These are phyloP conservation scores for Nidula microcarpa DNA, from an alignment of 768 basidiomycete species.

Conservation along the genomic window DNA sequence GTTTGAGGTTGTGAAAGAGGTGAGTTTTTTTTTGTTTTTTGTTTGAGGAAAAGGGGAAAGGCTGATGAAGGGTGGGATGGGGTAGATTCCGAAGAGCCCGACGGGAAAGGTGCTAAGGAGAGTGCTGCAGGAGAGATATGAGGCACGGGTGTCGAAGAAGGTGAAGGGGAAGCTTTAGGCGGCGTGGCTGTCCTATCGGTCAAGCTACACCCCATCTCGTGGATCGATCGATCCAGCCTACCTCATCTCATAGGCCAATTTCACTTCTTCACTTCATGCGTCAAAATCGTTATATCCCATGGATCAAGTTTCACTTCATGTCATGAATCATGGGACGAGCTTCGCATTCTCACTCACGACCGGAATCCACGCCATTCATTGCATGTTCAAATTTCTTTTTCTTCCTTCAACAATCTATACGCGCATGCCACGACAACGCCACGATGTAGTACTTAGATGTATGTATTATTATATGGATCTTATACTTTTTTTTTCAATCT, in stretches of 20 bases:
- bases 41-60: background rate
- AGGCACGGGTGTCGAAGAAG: conserved; percentile 26
- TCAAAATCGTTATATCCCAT: background rate
- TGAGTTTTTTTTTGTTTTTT: conserved; percentile 21
- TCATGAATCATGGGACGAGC: background rate
- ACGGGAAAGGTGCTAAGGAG: conserved; percentile 72
- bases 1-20: conserved; percentile 60
- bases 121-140: conserved; percentile 56
- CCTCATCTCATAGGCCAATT: background rate
- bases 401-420: too few relatives aligned
- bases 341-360: too few relatives aligned
- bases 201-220: background rate
- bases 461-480: too few relatives aligned
- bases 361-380: too few relatives aligned
- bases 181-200: background rate
- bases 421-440: too few relatives aligned
- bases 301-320: background rate
- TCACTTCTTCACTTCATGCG: too few relatives aligned
- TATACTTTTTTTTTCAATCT: too few relatives aligned
- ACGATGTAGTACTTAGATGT: too few relatives aligned
- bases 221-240: background rate
- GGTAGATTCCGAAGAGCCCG: conserved; percentile 68
- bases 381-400: too few relatives aligned
- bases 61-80: background rate
- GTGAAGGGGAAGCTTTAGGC: conserved; percentile 26